A percentile compares a stretch with the other conserved stretches of the same genome.
phyloP scores from a whole-genome alignment of 1,139 yeast genomes.

The Blastobotrys capitulatus region DNA sequence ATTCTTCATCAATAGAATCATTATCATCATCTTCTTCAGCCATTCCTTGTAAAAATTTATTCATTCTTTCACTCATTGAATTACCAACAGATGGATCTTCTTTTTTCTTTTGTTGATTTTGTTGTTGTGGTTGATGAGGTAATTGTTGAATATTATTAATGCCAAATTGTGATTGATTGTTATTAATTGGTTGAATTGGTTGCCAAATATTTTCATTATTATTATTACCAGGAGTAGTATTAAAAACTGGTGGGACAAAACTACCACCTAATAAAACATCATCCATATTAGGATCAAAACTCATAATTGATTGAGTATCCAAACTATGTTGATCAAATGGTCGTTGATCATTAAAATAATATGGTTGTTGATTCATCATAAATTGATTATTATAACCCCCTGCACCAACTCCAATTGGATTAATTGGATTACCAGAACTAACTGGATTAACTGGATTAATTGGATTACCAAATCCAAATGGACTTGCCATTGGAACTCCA shows the following conservation, averaged over 20 bases:
- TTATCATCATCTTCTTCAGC: constrained; percentile 22
- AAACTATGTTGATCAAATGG: constrained; percentile 28
- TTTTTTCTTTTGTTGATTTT: not conserved
- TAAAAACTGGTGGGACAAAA: constrained; percentile 19
- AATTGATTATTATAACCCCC: too few species aligned
- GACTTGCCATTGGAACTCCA: not conserved
- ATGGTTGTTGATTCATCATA: not conserved
- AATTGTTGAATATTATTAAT: too few species aligned
- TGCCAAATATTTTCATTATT: not conserved
- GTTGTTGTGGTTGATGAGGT: not conserved
- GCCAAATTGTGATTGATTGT: too few species aligned
- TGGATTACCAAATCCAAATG: not conserved
- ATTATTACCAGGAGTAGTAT: constrained; percentile 14
- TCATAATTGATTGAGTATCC: constrained; percentile 47
- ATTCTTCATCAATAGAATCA: constrained; percentile 43
- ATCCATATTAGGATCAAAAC: constrained; percentile 38
- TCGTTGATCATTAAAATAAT: constrained; percentile 9
- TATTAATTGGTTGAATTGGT: too few species aligned
- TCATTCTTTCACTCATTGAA: constrained; percentile 42
- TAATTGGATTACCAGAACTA: not conserved
- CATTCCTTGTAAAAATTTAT: constrained; percentile 28
- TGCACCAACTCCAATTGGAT: not conserved
- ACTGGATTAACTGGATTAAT: too few species aligned
- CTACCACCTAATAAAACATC: constrained; percentile 13
- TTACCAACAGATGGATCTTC: constrained; percentile 31